Conservation (phyloP, 83 land plant species). For the Diphasiastrum complanatum region DNA sequence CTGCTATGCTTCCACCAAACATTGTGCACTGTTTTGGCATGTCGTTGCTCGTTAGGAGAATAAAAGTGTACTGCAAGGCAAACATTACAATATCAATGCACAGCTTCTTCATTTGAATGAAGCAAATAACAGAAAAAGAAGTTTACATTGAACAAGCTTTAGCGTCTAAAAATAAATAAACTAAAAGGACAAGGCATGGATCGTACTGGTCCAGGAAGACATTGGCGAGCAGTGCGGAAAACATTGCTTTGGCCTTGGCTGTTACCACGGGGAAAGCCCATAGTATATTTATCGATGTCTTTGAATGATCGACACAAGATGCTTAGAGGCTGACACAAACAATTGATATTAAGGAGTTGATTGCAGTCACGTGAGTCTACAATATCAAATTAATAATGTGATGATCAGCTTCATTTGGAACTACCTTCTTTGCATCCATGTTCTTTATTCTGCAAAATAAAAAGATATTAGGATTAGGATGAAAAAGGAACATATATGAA, state of each 20-base stretch:
- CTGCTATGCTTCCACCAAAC: conserved; percentile 46
- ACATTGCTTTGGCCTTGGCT: conserved; percentile 60
- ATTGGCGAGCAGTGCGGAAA: conserved; percentile 82
- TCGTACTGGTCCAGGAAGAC: conserved; percentile 91
- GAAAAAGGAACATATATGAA: conserved; percentile 6
- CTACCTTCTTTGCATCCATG: conserved; percentile 45
- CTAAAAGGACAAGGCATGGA: not conserved
- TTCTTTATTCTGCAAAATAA: conserved; percentile 35
- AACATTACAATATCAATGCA: not conserved
- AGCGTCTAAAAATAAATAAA: conserved; percentile 4
- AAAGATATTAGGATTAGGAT: not conserved
- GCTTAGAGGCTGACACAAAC: conserved; percentile 72
- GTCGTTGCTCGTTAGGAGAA: conserved; percentile 76
- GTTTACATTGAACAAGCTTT: not conserved
- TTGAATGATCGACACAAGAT: conserved; percentile 71
- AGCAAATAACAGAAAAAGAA: not conserved
- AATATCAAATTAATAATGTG: too few species aligned
- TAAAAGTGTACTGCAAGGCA: conserved; percentile 74
- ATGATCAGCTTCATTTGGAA: not conserved
- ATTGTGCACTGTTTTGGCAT: conserved; percentile 81
- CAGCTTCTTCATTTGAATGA: not conserved
- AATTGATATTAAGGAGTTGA: not conserved
- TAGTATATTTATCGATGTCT: conserved; percentile 81
- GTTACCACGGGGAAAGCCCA: conserved; percentile 82
- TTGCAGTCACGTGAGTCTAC: not conserved